Base-by-base conservation (phyloP, 139 green algal species). In the Volvox reticuliferus region DNA sequence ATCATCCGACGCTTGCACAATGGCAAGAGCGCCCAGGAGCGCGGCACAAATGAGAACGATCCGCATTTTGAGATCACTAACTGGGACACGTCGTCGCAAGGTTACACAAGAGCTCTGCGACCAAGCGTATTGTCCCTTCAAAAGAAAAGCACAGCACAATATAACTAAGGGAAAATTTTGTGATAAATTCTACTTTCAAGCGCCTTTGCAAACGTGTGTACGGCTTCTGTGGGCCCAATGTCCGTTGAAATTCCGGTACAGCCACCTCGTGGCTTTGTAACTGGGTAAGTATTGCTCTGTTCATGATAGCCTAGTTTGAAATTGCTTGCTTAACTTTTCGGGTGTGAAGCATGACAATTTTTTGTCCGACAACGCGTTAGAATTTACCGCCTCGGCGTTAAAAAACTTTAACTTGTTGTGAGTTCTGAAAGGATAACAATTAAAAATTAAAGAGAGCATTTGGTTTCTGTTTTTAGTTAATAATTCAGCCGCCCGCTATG, bases 1-100 rank as follows among this genome's bases (percentile, higher is more conserved):
- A 63, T 96, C 94, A 63, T 89, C 87, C 1, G 75, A 71, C 24
- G 77, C 83, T 0, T 14, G 22, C 2, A 75, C 91, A 1, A 91
- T 14, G 5, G 86, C 86, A 1, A 83, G 19, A 28, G 71, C 86
- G 71, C 86, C 86, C 86, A 90, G 30, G 19, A 90, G 71, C n/a
- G 86, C 86, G 44, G 36, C 71, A 18, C 32, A 77, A 9, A 76
- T 0, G 0, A 90, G 44, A 9, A 61, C 28, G 86, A 67, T 12
- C 63, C 36, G 35, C 83, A 80, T 80, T 12, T 24, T 88, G 50
- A 77, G 82, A 86, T 86, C 79, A n/a, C 44, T 26, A 30, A 20
- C 24, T 30, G 28, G 80, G 61, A 87, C 80, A 87, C 80, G 55
- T 30, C 61, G 80, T 20, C 77, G 22, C 28, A 80, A 44, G 20